Conservation (phyloP, 2,329 filamentous ascomycete genomes). For the Phialophora tarda region DNA sequence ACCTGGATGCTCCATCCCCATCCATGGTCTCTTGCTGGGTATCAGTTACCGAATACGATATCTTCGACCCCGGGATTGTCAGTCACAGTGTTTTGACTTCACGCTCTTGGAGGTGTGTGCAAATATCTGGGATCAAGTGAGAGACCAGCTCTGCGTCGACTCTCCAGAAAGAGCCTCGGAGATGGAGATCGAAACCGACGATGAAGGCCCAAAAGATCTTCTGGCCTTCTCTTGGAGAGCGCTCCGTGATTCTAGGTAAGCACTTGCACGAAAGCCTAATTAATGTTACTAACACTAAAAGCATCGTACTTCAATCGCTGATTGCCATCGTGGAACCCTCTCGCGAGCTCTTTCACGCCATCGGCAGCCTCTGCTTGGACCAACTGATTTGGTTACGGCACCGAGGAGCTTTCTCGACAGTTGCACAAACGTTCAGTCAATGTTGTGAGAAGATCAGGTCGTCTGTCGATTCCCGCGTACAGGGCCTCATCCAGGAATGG, state of each 20-base stretch:
- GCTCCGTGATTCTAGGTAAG: slow-evolving; percentile 88
- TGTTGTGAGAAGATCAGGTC: slow-evolving; percentile 74
- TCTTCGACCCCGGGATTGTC: slow-evolving; percentile 4
- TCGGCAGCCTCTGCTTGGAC: slow-evolving; percentile 77
- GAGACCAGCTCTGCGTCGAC: slow-evolving; percentile 83
- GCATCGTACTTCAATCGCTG: slow-evolving; percentile 72
- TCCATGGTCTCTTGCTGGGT: slow-evolving; percentile 36
- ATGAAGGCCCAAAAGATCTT: slow-evolving; percentile 80
- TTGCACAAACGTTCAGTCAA: slow-evolving; percentile 81
- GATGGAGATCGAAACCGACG: slow-evolving; percentile 69
- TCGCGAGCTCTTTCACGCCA: slow-evolving; percentile 63
- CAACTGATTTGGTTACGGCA: slow-evolving; percentile 85
- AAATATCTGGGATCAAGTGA: slow-evolving; percentile 77
- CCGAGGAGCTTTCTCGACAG: slow-evolving; percentile 90
- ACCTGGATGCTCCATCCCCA: slow-evolving; percentile 27
- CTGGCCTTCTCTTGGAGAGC: slow-evolving; percentile 95
- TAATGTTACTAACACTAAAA: slow-evolving; percentile 47
- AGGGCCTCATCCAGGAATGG: slow-evolving; percentile 66
- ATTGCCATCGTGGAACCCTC: slow-evolving; percentile 55
- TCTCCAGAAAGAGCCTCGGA: slow-evolving; percentile 83
- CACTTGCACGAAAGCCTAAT: background rate
- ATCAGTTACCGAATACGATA: slow-evolving; percentile 29
- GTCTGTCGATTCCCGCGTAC: slow-evolving; percentile 53
- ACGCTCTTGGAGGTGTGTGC: slow-evolving; percentile 66
- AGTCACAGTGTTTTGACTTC: slow-evolving; percentile 43